phyloP scores from a whole-genome alignment of 2,329 filamentous ascomycete genomes.

The Neonectria hederae region DNA sequence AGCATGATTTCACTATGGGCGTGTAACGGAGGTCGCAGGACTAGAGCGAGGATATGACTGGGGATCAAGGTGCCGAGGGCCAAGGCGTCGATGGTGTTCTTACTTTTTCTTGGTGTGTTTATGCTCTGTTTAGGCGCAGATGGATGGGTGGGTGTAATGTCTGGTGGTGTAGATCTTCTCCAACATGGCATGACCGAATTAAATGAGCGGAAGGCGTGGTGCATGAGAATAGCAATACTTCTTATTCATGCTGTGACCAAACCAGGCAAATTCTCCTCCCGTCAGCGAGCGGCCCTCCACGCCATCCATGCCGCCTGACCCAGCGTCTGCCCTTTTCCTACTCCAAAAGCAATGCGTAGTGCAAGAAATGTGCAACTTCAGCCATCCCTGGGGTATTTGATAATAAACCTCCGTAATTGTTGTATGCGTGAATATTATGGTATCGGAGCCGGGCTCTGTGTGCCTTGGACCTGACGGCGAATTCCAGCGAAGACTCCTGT shows the following conservation, averaged over 20 bases:
- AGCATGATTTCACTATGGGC: constrained; percentile 75
- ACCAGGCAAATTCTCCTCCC: background rate
- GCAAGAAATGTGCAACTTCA: constrained; percentile 2
- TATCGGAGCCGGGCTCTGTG: constrained; percentile 6
- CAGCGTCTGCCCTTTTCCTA: background rate
- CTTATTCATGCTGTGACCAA: background rate
- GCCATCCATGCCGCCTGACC: background rate
- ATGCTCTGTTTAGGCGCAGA: background rate
- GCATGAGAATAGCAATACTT: background rate
- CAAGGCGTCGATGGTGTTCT: constrained; percentile 37
- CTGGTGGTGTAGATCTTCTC: constrained; percentile 21
- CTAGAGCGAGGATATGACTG: constrained; percentile 4
- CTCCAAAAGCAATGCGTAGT: constrained; percentile 3
- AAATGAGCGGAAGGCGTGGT: constrained; percentile 5
- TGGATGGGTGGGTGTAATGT: constrained; percentile 3
- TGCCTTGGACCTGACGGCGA: background rate
- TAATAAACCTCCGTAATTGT: constrained; percentile 16
- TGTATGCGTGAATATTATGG: constrained; percentile 14
- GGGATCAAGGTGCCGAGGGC: constrained; percentile 22
- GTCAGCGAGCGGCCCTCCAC: background rate
- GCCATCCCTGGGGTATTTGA: constrained; percentile 24
- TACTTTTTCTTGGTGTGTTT: constrained; percentile 3
- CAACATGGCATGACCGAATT: constrained; percentile 20
- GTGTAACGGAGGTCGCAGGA: constrained; percentile 26
- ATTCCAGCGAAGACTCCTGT: background rate